These are phyloP conservation scores for Lachnellula suecica DNA, from an alignment of 2,329 filamentous ascomycete genomes.

Conservation along the genomic window DNA sequence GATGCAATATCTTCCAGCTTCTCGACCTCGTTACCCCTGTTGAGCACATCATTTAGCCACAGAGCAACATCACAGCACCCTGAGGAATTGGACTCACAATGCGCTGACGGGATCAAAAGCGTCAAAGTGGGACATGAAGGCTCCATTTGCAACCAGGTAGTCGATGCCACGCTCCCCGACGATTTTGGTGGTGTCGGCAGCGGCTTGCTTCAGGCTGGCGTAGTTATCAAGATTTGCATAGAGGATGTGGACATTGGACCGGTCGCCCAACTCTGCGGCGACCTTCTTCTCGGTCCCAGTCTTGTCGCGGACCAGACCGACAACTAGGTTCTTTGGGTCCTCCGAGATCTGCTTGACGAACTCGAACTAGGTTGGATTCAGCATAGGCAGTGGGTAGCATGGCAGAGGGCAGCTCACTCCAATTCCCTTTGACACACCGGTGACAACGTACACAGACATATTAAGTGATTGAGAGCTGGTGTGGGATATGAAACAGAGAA, in stretches of 20 bases:
- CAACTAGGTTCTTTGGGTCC: slow-evolving; percentile 40
- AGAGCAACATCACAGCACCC: background rate
- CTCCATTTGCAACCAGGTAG: slow-evolving; percentile 52
- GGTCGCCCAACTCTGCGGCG: slow-evolving; percentile 34
- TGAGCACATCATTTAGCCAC: slow-evolving; percentile 10
- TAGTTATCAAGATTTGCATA: slow-evolving; percentile 11
- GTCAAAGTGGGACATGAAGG: slow-evolving; percentile 25
- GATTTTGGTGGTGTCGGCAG: slow-evolving; percentile 28
- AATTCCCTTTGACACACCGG: background rate
- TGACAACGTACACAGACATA: slow-evolving; percentile 1
- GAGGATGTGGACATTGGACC: slow-evolving; percentile 18
- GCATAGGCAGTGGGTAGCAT: background rate
- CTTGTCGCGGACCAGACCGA: slow-evolving; percentile 50
- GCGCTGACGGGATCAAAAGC: slow-evolving; percentile 33
- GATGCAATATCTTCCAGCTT: slow-evolving; percentile 36
- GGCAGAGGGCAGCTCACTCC: background rate
- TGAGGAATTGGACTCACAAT: slow-evolving; percentile 34
- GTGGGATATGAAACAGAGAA: too few species aligned
- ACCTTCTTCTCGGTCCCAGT: slow-evolving; percentile 43
- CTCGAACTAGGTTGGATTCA: slow-evolving; percentile 40
- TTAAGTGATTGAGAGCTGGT: background rate
- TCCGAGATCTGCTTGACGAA: slow-evolving; percentile 45
- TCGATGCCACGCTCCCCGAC: slow-evolving; percentile 44
- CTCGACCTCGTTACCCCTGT: slow-evolving; percentile 23
- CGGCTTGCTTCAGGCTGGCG: slow-evolving; percentile 14